These are phyloP conservation scores for Blastobotrys ciferrii DNA, from an alignment of 1,139 yeast species.

Conservation along the genomic window DNA sequence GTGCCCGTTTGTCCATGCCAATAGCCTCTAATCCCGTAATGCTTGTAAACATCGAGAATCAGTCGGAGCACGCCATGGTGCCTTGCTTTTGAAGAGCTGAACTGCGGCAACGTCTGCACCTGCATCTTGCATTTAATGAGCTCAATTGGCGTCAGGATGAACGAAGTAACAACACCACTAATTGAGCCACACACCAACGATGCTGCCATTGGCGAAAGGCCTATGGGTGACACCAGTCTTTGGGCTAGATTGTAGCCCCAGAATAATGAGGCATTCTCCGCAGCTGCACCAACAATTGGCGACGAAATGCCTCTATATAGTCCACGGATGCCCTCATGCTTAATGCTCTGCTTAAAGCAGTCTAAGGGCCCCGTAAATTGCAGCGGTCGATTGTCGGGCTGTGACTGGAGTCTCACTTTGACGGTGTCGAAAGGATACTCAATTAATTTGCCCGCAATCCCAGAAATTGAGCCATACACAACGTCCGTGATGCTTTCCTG, in stretches of 20 bases:
- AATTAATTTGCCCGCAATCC: constrained; percentile 77
- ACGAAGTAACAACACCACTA: constrained; percentile 81
- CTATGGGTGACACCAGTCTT: constrained; percentile 29
- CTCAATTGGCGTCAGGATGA: constrained; percentile 86
- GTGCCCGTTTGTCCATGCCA: constrained; percentile 94
- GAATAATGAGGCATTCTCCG: constrained; percentile 77
- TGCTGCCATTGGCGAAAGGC: constrained; percentile 16
- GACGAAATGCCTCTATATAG: constrained; percentile 66
- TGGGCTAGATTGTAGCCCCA: constrained; percentile 56
- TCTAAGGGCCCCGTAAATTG: constrained; percentile 51
- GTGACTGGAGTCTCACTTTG: constrained; percentile 83
- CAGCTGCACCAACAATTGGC: constrained; percentile 83
- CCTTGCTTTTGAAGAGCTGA: constrained; percentile 8
- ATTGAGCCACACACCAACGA: constrained; percentile 66
- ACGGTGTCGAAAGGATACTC: constrained; percentile 94
- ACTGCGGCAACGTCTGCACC: constrained; percentile 47
- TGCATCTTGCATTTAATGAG: constrained; percentile 84
- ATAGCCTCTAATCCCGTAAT: constrained; percentile 59
- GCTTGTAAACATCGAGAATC: constrained; percentile 22
- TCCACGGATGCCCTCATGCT: constrained; percentile 65
- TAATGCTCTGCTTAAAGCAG: constrained; percentile 60
- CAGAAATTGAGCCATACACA: constrained; percentile 51
- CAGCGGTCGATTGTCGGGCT: constrained; percentile 47
- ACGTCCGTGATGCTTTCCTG: constrained; percentile 27
- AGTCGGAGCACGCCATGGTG: constrained; percentile 12